A percentile compares a stretch with the other conserved stretches of the same genome.
These are phyloP conservation scores for Rhynchosporium graminicola DNA, from an alignment of 2,329 filamentous ascomycete species.

Conservation along the genomic window DNA sequence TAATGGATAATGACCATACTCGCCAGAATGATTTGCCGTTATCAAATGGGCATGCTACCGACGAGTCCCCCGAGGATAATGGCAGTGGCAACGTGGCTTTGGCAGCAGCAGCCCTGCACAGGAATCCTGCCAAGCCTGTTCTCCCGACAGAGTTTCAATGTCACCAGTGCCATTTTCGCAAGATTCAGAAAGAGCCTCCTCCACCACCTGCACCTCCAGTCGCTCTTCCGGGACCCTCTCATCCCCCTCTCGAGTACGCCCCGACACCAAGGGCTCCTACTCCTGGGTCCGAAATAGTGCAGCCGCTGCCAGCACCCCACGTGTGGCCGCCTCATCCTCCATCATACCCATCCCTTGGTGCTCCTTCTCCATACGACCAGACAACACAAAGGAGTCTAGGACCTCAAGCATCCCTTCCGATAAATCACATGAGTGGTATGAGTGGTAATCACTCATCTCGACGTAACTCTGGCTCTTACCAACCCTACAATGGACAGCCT, in stretches of 20 bases:
- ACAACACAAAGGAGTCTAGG: constrained; percentile 52
- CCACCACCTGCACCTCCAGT: constrained; percentile 18
- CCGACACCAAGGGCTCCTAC: constrained; percentile 37
- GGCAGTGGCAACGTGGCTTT: constrained; percentile 36
- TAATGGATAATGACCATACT: constrained; percentile 23
- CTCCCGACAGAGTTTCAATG: constrained; percentile 62
- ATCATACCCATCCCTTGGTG: constrained; percentile 43
- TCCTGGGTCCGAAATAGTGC: constrained; percentile 36
- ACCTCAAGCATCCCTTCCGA: constrained; percentile 46
- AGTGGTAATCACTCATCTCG: constrained; percentile 46
- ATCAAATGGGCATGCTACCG: constrained; percentile 22
- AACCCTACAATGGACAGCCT: constrained; percentile 28
- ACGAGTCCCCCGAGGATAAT: constrained; percentile 18
- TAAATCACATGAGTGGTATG: constrained; percentile 54
- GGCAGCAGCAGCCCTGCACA: constrained; percentile 39
- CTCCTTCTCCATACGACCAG: constrained; percentile 51
- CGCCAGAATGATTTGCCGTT: constrained; percentile 17
- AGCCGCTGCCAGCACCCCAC: constrained; percentile 24
- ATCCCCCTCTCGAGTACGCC: constrained; percentile 24
- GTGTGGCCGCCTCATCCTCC: constrained; percentile 21
- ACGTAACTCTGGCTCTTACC: constrained; percentile 36
- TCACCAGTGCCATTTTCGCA: constrained; percentile 68
- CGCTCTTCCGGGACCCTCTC: constrained; percentile 28
- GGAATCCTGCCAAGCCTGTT: constrained; percentile 31
- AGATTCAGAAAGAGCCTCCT: constrained; percentile 41